Evolutionary conservation across 2,329 filamentous ascomycete species (phyloP), one percentile per base, ranked within the genome.

Genomic region (Phialophora expanda): DNA sequence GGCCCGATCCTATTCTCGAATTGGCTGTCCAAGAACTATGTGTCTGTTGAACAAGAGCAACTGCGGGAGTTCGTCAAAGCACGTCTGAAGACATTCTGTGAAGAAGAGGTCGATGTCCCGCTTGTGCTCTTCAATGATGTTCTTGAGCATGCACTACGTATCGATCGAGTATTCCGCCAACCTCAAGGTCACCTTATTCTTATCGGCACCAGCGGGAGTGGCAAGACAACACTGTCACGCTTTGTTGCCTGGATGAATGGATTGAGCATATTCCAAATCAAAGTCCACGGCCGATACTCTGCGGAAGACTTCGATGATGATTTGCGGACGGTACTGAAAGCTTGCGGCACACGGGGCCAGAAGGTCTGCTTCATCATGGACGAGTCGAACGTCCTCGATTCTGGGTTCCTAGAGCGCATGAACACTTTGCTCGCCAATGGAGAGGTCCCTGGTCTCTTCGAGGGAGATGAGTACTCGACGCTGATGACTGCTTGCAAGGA

Each of bases 361-460:
- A 98, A 98, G 84, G 96, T 99, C 56, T 99, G 96, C 81, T 99
- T 99, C 83, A 97, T 99, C 82, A 98, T 99, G 93, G 95, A 99
- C 76, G 95, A 99, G 81, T 90, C 94, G 9, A 99, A 99, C 74
- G 95, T 99, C 41, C 86, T 99, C 30, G 95, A 99, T 78, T 99
- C 95, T 51, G 95, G 95, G 61, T 99, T 99, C 88, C 80, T 99
- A 62, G 95, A 99, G 79, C 90, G 96, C 74, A 99, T 99, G 95
- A 99, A 99, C 77, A 99, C 95, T 0, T 82, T 99, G 58, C 88
- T 99, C 67, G 96, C 95, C 74, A 99, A 99, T 76, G 95, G 96
- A n/a, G 96, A 99, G 80, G 95, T 99, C 11, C 95, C 95, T 20
- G 95, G 95, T 81, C 87, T 99, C 3, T 99, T 99, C 72, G 96